Base-by-base conservation (phyloP, 202 grass and related monocot genomes). In the Alloteropsis angusta region DNA sequence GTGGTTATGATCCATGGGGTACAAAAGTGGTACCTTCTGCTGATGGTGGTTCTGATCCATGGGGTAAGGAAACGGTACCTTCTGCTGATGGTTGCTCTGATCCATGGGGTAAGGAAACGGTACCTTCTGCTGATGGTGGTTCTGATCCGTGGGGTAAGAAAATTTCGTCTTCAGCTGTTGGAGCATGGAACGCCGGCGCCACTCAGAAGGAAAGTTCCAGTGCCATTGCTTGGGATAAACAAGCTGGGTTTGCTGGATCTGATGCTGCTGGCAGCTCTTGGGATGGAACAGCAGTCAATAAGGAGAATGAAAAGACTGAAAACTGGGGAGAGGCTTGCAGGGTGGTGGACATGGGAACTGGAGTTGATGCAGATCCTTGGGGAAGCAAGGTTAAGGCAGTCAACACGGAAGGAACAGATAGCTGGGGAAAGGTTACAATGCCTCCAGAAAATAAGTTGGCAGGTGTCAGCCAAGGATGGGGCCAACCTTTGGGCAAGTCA, bases 371-470 rank as follows among this genome's bases (percentile, higher is more conserved):
- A 10, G 82, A 86, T 86, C 80, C 87, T 83, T 94, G 89, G 94
- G 89, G 85, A 17, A 82, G 81, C 77, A 93, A 97, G 55, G 77
- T 85, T 22, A 90, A 85, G 82, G 87, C 63, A 79, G 66, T 76
- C 43, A 36, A 76, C 54, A 70, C 4, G 19, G 82, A 87, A 55
- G 87, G 83, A 75, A 53, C 57, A 54, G 65, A 90, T 75, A 71
- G 49, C 77, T 94, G 94, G 87, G 91, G 21, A 77, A 84, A 79
- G 59, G 17, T 77, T 71, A 70, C 83, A 61, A n/a, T 85, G 58
- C 58, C 74, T 43, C 39, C 43, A 59, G 79, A 80, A 12, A 66
- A 50, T 30, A 74, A 85, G 74, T 30, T 23, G 16, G 74, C 74
- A 68, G 65, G 45, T 66, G 63, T 15, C 66, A 77, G 15, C 68